A percentile compares a stretch with the other conserved stretches of the same genome.
These are phyloP conservation scores for Hansenula sp. DNA, from an alignment of 1,139 yeast species.

Conservation along the genomic window DNA sequence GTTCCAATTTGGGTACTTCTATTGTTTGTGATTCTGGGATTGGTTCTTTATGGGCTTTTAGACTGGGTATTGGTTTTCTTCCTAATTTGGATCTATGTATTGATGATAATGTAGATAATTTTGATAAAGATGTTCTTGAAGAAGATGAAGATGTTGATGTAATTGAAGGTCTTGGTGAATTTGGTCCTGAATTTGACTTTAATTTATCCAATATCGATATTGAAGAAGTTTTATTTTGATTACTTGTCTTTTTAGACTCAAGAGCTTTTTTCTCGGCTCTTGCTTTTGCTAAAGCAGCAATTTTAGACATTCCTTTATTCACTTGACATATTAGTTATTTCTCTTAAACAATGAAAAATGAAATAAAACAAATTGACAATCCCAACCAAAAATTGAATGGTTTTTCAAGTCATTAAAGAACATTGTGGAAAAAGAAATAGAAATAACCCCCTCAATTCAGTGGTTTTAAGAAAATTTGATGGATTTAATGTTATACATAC, in stretches of 20 bases:
- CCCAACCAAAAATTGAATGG: constrained; percentile 5
- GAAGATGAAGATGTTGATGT: neutral
- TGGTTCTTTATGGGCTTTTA: too few relatives aligned
- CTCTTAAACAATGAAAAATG: too few relatives aligned
- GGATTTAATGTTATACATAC: constrained; percentile 12
- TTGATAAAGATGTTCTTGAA: neutral
- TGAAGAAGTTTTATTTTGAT: constrained; percentile 6
- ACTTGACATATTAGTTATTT: neutral
- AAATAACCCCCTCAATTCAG: constrained; percentile 5
- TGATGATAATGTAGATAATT: neutral
- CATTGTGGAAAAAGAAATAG: neutral
- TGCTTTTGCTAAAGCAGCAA: constrained; percentile 45
- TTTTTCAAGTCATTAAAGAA: neutral
- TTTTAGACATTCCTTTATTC: constrained; percentile 28
- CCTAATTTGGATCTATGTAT: neutral
- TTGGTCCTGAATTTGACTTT: neutral
- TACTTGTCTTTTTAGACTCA: neutral
- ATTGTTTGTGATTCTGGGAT: neutral
- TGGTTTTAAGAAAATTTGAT: neutral
- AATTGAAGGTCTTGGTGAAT: neutral
- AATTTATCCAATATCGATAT: constrained; percentile 20
- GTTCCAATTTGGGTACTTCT: neutral
- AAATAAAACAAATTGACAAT: neutral
- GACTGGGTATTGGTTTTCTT: neutral
- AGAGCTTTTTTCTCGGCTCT: constrained; percentile 26